phyloP scores from a whole-genome alignment of 495 filamentous ascomycete species.

The Xylaria castorea region DNA sequence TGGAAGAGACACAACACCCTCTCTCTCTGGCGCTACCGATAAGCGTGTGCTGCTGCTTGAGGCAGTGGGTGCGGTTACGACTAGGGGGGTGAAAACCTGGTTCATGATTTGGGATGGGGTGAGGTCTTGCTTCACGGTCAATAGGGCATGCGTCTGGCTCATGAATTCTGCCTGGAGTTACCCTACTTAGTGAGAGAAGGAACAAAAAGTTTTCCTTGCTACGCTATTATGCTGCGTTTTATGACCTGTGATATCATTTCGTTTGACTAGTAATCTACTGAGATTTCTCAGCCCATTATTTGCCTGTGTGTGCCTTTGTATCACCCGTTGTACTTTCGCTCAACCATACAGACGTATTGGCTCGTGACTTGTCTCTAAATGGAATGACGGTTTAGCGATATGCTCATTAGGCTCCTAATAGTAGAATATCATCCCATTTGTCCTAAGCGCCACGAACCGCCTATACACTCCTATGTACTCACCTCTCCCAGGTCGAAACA shows the following conservation, averaged over 20 bases:
- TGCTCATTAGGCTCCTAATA: neutral
- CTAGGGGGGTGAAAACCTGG: slow-evolving; percentile 31
- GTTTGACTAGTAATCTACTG: slow-evolving; percentile 23
- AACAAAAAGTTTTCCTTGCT: slow-evolving; percentile 38
- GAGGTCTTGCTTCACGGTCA: slow-evolving; percentile 39
- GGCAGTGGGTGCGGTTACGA: slow-evolving; percentile 18
- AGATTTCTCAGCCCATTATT: neutral
- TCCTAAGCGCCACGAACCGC: neutral
- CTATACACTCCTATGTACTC: neutral
- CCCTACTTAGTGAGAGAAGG: slow-evolving; percentile 42
- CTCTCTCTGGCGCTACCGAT: slow-evolving; percentile 87
- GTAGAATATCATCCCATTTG: neutral
- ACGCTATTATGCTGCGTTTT: slow-evolving; percentile 26
- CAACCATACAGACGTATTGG: neutral
- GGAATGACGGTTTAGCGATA: neutral
- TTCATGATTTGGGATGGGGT: slow-evolving; percentile 39
- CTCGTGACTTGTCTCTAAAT: neutral
- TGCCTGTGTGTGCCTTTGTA: neutral
- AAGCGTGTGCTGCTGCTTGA: slow-evolving; percentile 41
- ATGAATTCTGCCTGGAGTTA: slow-evolving; percentile 46
- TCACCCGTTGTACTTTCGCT: neutral
- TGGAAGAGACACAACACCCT: slow-evolving; percentile 99
- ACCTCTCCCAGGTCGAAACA: neutral
- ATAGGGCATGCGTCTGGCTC: slow-evolving; percentile 43
- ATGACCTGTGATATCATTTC: slow-evolving; percentile 32